These are phyloP conservation scores for Pseudopithomyces chartarum DNA, from an alignment of 2,329 filamentous ascomycete species.

Conservation along the genomic window DNA sequence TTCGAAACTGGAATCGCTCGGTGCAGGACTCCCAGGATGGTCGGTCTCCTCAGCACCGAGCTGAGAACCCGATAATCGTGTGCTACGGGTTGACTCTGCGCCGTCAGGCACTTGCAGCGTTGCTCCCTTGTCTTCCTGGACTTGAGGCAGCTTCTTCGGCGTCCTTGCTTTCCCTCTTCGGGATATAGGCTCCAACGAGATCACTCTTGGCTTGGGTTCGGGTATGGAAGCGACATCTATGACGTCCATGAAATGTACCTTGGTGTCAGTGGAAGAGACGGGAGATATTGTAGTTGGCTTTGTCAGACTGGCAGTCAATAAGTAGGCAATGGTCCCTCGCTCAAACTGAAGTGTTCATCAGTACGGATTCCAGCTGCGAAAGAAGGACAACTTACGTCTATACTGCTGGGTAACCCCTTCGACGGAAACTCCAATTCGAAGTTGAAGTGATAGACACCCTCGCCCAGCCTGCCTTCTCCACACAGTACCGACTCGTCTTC, in stretches of 20 bases:
- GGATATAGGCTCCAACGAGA: constrained; percentile 87
- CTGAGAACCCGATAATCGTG: constrained; percentile 27
- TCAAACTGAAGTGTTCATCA: constrained; percentile 73
- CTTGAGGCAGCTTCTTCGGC: constrained; percentile 25
- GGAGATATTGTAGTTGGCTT: constrained; percentile 85
- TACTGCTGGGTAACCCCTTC: constrained; percentile 81
- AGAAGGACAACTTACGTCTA: constrained; percentile 70
- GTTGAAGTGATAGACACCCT: constrained; percentile 78
- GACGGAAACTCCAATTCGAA: constrained; percentile 74
- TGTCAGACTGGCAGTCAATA: constrained; percentile 87
- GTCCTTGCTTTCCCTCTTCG: constrained; percentile 68
- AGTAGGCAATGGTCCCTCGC: constrained; percentile 88
- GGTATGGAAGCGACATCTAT: constrained; percentile 81
- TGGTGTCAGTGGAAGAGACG: constrained; percentile 78
- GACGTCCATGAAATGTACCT: constrained; percentile 77
- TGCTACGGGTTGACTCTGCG: constrained; percentile 26
- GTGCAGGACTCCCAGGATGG: constrained; percentile 49
- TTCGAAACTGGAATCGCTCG: constrained; percentile 54
- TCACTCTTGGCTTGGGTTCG: constrained; percentile 77
- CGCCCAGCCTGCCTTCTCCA: constrained; percentile 75
- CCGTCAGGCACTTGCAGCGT: constrained; percentile 16
- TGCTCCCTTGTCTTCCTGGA: constrained; percentile 12
- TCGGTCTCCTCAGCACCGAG: constrained; percentile 39
- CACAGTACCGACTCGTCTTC: constrained; percentile 82
- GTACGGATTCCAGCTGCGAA: constrained; percentile 12